phyloP scores from a whole-genome alignment of 768 basidiomycete species.

The Strobilomyces dryophilus region DNA sequence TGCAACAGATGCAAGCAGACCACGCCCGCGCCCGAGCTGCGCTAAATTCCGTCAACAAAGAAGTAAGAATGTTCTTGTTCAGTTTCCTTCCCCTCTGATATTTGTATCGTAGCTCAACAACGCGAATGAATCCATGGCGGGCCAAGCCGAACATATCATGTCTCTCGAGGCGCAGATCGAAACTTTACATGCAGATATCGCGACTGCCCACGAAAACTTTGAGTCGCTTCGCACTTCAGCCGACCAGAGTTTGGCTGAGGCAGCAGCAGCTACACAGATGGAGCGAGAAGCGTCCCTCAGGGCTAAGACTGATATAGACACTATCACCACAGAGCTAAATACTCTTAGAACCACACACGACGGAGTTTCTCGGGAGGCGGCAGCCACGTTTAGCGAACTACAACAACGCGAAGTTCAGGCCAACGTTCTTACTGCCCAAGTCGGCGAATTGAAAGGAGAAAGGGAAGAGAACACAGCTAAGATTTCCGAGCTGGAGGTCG shows the following conservation, averaged over 20 bases:
- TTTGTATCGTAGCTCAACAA: constrained; percentile 45
- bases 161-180: constrained; percentile 48
- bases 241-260: constrained; percentile 39
- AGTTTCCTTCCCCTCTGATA: background rate
- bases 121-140: constrained; percentile 37
- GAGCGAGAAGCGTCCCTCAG: constrained; percentile 63
- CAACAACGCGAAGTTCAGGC: constrained; percentile 43
- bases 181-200: constrained; percentile 47
- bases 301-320: constrained; percentile 58
- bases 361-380: constrained; percentile 45
- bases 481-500: constrained; percentile 78
- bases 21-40: constrained; percentile 22
- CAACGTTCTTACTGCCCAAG: constrained; percentile 43
- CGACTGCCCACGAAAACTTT: constrained; percentile 48
- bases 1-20: constrained; percentile 36
- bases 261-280: constrained; percentile 46
- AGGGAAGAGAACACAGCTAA: constrained; percentile 68
- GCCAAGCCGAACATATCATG: constrained; percentile 45
- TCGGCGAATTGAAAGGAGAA: constrained; percentile 53
- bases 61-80: constrained; percentile 39
- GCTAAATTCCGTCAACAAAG: constrained; percentile 42
- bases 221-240: constrained; percentile 46
- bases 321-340: constrained; percentile 49
- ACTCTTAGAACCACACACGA: constrained; percentile 48
- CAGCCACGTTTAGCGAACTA: constrained; percentile 42